Evolutionary conservation across 202 grass and related monocot genomes (phyloP).

Genomic region (Panicum virgatum): DNA sequence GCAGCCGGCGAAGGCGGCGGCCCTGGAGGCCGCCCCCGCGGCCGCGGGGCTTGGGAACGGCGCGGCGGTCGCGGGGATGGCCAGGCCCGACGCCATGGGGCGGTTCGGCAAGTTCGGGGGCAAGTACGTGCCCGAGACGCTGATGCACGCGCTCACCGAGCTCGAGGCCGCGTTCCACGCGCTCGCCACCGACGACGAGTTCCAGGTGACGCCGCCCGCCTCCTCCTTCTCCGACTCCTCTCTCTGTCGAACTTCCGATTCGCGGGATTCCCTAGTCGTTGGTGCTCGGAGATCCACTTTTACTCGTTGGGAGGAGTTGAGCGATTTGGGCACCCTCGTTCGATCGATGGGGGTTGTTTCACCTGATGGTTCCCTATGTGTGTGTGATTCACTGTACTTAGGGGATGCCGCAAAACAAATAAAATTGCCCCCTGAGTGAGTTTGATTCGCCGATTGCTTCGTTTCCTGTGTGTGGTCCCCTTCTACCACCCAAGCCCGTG

Average conservation of each 20-base stretch:
- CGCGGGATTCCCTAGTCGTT: neutral
- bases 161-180: conserved; percentile 74
- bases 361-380: neutral
- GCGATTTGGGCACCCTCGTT: neutral
- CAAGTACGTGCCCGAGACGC: conserved; percentile 96
- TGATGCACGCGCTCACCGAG: conserved; percentile 89
- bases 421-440: neutral
- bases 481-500: neutral
- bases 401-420: neutral
- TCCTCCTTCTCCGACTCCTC: neutral
- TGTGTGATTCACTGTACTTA: neutral
- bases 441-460: neutral
- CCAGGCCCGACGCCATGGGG: conserved; percentile 68
- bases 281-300: neutral
- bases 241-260: neutral
- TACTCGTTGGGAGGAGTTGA: neutral
- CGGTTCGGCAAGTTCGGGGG: conserved; percentile 89
- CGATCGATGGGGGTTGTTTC: neutral
- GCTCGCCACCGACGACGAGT: conserved; percentile 63
- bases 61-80: neutral
- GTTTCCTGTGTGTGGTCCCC: neutral
- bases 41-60: too few species aligned
- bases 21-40: conserved; percentile 31
- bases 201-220: conserved; percentile 54
- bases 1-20: conserved; percentile 45